A percentile compares a stretch with the other conserved stretches of the same genome.
Conservation (phyloP, 2,329 filamentous ascomycete genomes). For the Penicillium sp. region DNA sequence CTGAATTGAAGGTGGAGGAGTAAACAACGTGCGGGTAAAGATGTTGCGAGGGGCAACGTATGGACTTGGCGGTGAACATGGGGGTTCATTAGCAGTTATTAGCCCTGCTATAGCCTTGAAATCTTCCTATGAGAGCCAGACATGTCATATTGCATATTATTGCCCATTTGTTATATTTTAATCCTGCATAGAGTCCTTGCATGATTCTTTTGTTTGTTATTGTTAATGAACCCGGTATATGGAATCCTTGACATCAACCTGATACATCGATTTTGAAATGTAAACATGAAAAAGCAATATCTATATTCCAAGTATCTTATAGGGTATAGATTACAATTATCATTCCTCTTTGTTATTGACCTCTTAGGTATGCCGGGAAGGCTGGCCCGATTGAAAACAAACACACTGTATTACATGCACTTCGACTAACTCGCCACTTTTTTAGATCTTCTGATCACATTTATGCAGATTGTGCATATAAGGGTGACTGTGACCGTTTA, state of each 20-base stretch:
- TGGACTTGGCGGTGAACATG: constrained; percentile 23
- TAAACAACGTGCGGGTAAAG: constrained; percentile 34
- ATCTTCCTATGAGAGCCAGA: background rate
- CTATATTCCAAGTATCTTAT: background rate
- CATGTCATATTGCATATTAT: constrained; percentile 12
- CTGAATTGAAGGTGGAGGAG: constrained; percentile 24
- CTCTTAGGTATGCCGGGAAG: background rate
- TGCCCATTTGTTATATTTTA: background rate
- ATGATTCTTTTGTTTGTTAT: background rate
- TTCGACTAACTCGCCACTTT: background rate
- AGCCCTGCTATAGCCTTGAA: background rate
- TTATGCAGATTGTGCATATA: background rate
- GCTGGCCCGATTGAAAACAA: background rate
- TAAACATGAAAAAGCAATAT: background rate
- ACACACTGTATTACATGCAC: background rate
- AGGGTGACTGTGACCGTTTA: background rate
- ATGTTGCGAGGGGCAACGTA: constrained; percentile 36
- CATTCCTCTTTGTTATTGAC: background rate
- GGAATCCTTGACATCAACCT: background rate
- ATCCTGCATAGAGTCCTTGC: constrained; percentile 3
- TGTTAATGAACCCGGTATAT: no score
- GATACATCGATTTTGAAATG: background rate
- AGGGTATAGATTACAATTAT: background rate
- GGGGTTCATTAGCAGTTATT: constrained; percentile 4
- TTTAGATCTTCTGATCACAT: background rate